phyloP scores from a whole-genome alignment of 805 yeast species.

The Candida silvatica region DNA sequence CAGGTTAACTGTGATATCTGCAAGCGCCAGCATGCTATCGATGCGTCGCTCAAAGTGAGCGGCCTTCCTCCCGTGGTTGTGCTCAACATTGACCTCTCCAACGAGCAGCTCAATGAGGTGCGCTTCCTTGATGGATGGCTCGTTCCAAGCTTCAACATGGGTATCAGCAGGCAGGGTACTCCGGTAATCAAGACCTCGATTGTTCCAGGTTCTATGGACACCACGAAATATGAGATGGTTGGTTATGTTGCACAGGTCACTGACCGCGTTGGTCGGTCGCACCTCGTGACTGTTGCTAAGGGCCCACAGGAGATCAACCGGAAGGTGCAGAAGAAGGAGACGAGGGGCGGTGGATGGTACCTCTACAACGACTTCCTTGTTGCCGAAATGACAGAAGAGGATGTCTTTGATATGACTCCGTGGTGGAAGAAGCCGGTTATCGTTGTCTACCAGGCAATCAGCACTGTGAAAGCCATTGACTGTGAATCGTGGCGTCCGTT shows the following conservation, averaged over 20 bases:
- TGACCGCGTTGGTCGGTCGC: slow-evolving; percentile 45
- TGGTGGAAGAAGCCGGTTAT: slow-evolving; percentile 84
- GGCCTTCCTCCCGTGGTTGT: slow-evolving; percentile 58
- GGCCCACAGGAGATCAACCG: slow-evolving; percentile 20
- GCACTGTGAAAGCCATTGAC: slow-evolving; percentile 29
- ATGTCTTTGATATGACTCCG: slow-evolving; percentile 62
- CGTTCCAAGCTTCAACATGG: slow-evolving; percentile 45
- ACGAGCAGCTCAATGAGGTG: slow-evolving; percentile 45
- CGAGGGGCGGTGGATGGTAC: slow-evolving; percentile 43
- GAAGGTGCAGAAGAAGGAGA: slow-evolving; percentile 9
- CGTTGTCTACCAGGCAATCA: slow-evolving; percentile 51
- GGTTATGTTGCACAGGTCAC: slow-evolving; percentile 67
- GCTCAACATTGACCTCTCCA: slow-evolving; percentile 47
- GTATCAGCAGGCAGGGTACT: slow-evolving; percentile 19
- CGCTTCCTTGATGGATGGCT: slow-evolving; percentile 49
- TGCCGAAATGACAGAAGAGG: slow-evolving; percentile 60
- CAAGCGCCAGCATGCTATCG: slow-evolving; percentile 42
- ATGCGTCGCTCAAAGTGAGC: slow-evolving; percentile 41
- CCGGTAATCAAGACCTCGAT: slow-evolving; percentile 18
- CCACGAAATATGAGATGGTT: slow-evolving; percentile 45
- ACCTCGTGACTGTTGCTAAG: slow-evolving; percentile 51
- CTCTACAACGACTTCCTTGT: slow-evolving; percentile 90
- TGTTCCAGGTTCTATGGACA: slow-evolving; percentile 14
- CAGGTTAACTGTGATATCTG: slow-evolving; percentile 48
- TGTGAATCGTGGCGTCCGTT: slow-evolving; percentile 47